These are phyloP conservation scores for Kwoniella shandongensis DNA, from an alignment of 768 basidiomycete species.

Conservation along the genomic window DNA sequence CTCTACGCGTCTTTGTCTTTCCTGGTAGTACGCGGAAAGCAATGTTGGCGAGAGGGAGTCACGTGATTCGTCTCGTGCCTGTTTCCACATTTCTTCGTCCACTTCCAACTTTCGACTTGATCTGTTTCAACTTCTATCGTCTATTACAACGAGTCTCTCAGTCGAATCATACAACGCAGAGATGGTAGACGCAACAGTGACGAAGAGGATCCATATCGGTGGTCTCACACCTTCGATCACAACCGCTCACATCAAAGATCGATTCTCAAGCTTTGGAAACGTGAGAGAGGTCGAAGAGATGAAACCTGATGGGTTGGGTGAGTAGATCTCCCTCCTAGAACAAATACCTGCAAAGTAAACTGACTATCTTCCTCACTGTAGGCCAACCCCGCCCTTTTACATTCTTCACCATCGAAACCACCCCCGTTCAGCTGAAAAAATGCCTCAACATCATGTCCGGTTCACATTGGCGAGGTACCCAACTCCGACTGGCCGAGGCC, in stretches of 20 bases:
- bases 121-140: background rate
- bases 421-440: conserved; percentile 40
- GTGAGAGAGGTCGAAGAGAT: conserved; percentile 35
- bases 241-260: conserved; percentile 38
- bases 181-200: conserved; percentile 22
- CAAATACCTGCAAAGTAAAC: background rate
- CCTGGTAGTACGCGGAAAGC: background rate
- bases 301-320: conserved; percentile 37
- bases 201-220: conserved; percentile 41
- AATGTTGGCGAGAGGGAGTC: background rate
- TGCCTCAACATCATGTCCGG: conserved; percentile 50
- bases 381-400: conserved; percentile 45
- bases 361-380: conserved; percentile 5
- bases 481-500: conserved; percentile 47
- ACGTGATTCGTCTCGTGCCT: conserved; percentile 8
- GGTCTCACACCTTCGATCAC: conserved; percentile 44
- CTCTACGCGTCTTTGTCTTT: conserved; percentile 7
- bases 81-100: conserved; percentile 3
- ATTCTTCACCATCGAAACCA: conserved; percentile 39
- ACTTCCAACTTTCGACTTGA: background rate
- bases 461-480: conserved; percentile 49
- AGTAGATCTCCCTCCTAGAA: conserved; percentile 1
- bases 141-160: too few species aligned
- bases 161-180: background rate
- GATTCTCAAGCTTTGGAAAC: conserved; percentile 43